These are phyloP conservation scores for Fremontodendron californicum DNA, from an alignment of 345 rosid genomes.

Conservation along the genomic window DNA sequence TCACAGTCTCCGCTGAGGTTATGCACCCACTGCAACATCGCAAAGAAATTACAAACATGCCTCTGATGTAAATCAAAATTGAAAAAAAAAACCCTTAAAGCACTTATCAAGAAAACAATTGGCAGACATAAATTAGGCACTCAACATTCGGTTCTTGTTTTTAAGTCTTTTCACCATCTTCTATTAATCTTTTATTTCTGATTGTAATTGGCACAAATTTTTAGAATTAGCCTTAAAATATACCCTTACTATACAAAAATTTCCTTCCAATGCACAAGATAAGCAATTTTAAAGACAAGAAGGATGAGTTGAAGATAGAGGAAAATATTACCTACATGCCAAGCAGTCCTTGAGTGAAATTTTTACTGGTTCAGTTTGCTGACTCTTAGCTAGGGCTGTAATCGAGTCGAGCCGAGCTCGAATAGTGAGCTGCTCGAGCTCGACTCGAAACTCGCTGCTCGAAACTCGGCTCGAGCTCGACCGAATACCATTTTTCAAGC, in stretches of 20 bases:
- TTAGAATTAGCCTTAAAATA: neutral
- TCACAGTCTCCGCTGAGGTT: conserved; percentile 87
- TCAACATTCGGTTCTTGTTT: neutral
- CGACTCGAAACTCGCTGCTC: no score
- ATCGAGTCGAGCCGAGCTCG: no score
- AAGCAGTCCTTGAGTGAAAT: conserved; percentile 96
- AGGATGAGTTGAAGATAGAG: neutral
- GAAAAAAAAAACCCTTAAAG: neutral
- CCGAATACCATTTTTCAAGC: no score
- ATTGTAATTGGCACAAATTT: neutral
- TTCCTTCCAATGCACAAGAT: neutral
- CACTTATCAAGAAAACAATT: conserved; percentile 4
- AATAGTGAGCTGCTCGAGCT: no score
- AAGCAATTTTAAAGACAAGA: neutral
- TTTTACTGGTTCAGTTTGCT: conserved; percentile 62
- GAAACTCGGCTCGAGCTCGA: no score
- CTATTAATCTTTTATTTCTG: neutral
- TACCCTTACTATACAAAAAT: neutral
- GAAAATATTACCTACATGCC: conserved; percentile 75
- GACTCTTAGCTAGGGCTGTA: conserved; percentile 36
- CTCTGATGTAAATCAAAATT: neutral
- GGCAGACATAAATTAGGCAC: neutral
- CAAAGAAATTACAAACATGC: neutral
- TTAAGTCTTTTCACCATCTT: neutral
- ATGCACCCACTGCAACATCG: conserved; percentile 73